A percentile compares a stretch with the other conserved stretches of the same genome.
Conservation (phyloP, 2,329 filamentous ascomycete genomes). For the Xylaria arbuscula region DNA sequence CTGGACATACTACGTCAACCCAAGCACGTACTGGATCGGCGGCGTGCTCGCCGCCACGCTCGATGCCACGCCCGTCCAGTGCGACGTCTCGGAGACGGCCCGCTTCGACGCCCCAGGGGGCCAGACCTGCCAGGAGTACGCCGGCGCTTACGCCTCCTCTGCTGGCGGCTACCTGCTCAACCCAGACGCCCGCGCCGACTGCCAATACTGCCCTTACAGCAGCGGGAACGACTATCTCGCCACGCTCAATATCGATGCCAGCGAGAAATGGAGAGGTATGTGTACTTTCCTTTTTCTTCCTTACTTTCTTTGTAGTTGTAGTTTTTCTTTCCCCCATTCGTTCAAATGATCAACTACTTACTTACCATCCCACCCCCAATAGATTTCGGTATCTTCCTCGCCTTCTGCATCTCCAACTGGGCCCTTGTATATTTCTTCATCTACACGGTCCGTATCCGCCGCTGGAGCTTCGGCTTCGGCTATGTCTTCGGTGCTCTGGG, state of each 20-base stretch:
- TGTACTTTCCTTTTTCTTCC: background rate
- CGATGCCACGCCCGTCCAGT: constrained; percentile 60
- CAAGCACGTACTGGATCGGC: constrained; percentile 73
- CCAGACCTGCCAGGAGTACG: constrained; percentile 73
- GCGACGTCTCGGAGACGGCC: constrained; percentile 55
- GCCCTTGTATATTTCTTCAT: constrained; percentile 80
- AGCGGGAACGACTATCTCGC: constrained; percentile 70
- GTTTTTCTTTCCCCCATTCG: background rate
- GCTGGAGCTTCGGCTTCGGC: constrained; percentile 77
- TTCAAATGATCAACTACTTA: background rate
- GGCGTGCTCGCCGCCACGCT: constrained; percentile 75
- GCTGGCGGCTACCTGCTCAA: constrained; percentile 73
- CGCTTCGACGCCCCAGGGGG: constrained; percentile 70
- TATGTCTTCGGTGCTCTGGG: constrained; percentile 58
- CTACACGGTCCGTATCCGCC: constrained; percentile 75
- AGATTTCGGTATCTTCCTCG: constrained; percentile 76
- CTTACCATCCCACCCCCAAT: constrained; percentile 25
- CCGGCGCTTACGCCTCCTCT: constrained; percentile 64
- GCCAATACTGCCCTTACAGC: constrained; percentile 76
- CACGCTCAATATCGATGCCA: constrained; percentile 61
- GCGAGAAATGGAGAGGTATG: constrained; percentile 74
- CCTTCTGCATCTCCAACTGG: constrained; percentile 78
- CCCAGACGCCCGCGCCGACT: constrained; percentile 65
- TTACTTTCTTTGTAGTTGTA: background rate
- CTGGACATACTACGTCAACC: constrained; percentile 77